Percentiles rank a stretch among this genome's conserved stretches.
Evolutionary conservation across 164 flowering plant species (phyloP).

Genomic region (Sedum album): DNA sequence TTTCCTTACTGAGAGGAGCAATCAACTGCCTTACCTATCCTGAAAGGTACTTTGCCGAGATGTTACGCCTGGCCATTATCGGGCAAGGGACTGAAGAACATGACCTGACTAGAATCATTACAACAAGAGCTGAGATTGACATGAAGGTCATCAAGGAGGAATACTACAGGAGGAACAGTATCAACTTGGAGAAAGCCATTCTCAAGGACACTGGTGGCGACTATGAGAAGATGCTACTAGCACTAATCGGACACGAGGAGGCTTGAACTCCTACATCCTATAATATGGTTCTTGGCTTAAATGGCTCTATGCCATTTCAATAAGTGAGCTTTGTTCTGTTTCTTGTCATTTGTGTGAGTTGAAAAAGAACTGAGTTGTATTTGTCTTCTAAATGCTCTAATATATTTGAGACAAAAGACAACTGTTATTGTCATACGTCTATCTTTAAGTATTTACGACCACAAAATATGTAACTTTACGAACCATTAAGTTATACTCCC

Average conservation of each 20-base stretch:
- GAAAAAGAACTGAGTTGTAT: not conserved
- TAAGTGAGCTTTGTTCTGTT: not conserved
- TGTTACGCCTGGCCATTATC: constrained; percentile 40
- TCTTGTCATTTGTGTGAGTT: not conserved
- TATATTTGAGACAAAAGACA: no score
- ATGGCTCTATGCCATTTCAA: not conserved
- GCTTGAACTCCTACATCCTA: constrained; percentile 14
- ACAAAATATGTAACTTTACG: no score
- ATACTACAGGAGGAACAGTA: constrained; percentile 40
- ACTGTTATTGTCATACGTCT: no score
- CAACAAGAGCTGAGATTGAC: constrained; percentile 57
- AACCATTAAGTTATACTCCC: no score
- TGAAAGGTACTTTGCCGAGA: constrained; percentile 41
- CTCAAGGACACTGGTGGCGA: constrained; percentile 46
- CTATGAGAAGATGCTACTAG: constrained; percentile 45
- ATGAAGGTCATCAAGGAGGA: constrained; percentile 44
- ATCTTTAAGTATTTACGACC: no score
- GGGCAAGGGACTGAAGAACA: constrained; percentile 55
- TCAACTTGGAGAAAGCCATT: constrained; percentile 46
- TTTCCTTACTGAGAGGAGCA: constrained; percentile 29
- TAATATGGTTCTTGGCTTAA: not conserved
- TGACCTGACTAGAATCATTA: constrained; percentile 53
- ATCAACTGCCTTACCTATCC: constrained; percentile 43
- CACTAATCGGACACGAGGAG: constrained; percentile 37
- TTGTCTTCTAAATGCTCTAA: no score